These are phyloP conservation scores for Saccharomycopsis sp. DNA, from an alignment of 805 yeast genomes.

Conservation along the genomic window DNA sequence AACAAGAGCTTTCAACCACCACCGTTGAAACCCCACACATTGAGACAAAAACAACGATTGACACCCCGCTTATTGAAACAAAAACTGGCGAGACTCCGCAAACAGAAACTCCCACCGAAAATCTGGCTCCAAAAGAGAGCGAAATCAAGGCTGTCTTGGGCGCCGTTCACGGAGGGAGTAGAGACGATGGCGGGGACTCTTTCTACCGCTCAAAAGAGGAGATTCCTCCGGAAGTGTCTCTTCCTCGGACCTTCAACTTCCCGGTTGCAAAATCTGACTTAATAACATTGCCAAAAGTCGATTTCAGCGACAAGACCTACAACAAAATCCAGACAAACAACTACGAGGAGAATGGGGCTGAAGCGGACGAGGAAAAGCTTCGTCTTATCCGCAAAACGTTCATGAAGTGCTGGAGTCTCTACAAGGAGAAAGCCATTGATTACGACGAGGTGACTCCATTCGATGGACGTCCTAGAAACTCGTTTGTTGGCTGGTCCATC, in stretches of 20 bases:
- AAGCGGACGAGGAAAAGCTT: conserved; percentile 23
- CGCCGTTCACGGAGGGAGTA: conserved; percentile 6
- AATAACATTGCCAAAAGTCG: background rate
- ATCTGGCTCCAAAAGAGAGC: background rate
- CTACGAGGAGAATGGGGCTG: conserved; percentile 26
- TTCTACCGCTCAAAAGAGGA: background rate
- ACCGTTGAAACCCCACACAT: background rate
- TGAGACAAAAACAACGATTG: background rate
- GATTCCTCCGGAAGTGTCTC: conserved; percentile 4
- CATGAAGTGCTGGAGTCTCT: conserved; percentile 37
- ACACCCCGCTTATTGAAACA: background rate
- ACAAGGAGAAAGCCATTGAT: conserved; percentile 37
- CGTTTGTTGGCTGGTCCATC: conserved; percentile 45
- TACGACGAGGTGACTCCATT: conserved; percentile 39
- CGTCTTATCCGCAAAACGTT: conserved; percentile 32
- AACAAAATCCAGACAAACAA: conserved; percentile 27
- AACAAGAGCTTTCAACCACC: background rate
- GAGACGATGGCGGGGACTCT: conserved; percentile 9
- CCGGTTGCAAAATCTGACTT: background rate
- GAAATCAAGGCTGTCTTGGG: conserved; percentile 1
- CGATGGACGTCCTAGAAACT: conserved; percentile 28
- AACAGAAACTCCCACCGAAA: background rate
- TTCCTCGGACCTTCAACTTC: background rate
- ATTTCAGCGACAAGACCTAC: conserved; percentile 17
- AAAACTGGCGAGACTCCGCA: too few species aligned